These are phyloP conservation scores for Vitis amurensis DNA, from an alignment of 164 flowering plant genomes.

Conservation along the genomic window DNA sequence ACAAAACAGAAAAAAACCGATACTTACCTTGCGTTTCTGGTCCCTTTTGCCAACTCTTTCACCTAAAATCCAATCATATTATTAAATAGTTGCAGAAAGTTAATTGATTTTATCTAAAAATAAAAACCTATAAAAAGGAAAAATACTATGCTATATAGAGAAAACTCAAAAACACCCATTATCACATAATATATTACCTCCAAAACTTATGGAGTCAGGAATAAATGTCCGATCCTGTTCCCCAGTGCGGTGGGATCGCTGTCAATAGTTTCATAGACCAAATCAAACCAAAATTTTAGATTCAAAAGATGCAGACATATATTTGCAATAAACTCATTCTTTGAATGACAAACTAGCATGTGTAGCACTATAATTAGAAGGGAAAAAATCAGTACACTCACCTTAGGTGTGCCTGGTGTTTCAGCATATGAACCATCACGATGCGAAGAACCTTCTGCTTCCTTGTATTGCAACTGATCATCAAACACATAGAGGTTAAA, in stretches of 20 bases:
- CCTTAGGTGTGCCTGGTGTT: conserved; percentile 83
- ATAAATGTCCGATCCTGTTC: conserved; percentile 76
- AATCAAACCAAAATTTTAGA: neutral
- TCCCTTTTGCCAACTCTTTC: conserved; percentile 77
- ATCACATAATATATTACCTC: conserved; percentile 44
- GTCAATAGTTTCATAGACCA: conserved; percentile 14
- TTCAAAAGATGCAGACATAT: too few species aligned
- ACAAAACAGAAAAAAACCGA: neutral
- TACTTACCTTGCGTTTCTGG: conserved; percentile 78
- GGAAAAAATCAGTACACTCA: conserved; percentile 12
- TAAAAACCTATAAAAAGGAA: neutral
- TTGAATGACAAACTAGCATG: neutral
- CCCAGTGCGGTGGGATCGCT: conserved; percentile 46
- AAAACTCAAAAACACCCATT: neutral
- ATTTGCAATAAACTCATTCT: neutral
- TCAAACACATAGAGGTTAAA: conserved; percentile 1
- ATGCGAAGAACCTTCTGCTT: conserved; percentile 80
- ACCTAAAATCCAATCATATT: conserved; percentile 40
- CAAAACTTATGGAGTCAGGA: conserved; percentile 63
- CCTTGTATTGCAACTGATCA: conserved; percentile 78
- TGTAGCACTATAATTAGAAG: neutral
- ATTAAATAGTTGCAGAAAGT: neutral
- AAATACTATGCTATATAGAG: neutral
- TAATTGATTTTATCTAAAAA: neutral
- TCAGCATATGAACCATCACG: conserved; percentile 73